Conservation (phyloP, 2,329 filamentous ascomycete species). For the Fusarium compactum region DNA sequence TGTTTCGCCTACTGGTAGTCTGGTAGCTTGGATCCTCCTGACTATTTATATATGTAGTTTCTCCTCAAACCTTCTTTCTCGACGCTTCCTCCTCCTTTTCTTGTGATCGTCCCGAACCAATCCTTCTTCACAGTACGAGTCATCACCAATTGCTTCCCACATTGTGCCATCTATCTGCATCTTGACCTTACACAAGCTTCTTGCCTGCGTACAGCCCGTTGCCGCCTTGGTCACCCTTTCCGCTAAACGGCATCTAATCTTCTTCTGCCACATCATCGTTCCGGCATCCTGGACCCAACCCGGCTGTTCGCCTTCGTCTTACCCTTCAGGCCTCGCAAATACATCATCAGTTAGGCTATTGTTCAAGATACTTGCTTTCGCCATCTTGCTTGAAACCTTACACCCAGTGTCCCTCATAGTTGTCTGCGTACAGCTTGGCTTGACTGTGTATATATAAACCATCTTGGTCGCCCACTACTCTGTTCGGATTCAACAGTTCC, state of each 20-base stretch:
- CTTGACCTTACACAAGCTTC: slow-evolving; percentile 35
- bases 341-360: slow-evolving; percentile 37
- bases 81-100: slow-evolving; percentile 10
- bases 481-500: slow-evolving; percentile 16
- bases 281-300: slow-evolving; percentile 33
- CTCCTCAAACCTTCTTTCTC: slow-evolving; percentile 7
- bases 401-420: slow-evolving; percentile 28
- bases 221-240: slow-evolving; percentile 24
- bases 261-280: slow-evolving; percentile 47
- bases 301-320: slow-evolving; percentile 39
- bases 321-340: slow-evolving; percentile 38
- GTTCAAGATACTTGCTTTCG: slow-evolving; percentile 16
- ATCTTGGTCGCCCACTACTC: slow-evolving; percentile 15
- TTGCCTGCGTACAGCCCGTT: slow-evolving; percentile 34
- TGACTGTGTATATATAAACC: slow-evolving; percentile 40
- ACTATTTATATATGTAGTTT: slow-evolving; percentile 16
- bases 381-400: slow-evolving; percentile 28
- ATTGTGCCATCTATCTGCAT: slow-evolving; percentile 28
- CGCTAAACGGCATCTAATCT: slow-evolving; percentile 44
- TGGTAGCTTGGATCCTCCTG: slow-evolving; percentile 39
- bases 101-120: slow-evolving; percentile 13
- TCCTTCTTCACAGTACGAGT: slow-evolving; percentile 17
- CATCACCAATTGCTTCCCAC: slow-evolving; percentile 22
- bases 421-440: slow-evolving; percentile 25
- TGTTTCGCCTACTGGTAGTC: slow-evolving; percentile 38